Evolutionary conservation across 2,329 filamentous ascomycete species (phyloP).

Genomic region (Zalaria obscura): DNA sequence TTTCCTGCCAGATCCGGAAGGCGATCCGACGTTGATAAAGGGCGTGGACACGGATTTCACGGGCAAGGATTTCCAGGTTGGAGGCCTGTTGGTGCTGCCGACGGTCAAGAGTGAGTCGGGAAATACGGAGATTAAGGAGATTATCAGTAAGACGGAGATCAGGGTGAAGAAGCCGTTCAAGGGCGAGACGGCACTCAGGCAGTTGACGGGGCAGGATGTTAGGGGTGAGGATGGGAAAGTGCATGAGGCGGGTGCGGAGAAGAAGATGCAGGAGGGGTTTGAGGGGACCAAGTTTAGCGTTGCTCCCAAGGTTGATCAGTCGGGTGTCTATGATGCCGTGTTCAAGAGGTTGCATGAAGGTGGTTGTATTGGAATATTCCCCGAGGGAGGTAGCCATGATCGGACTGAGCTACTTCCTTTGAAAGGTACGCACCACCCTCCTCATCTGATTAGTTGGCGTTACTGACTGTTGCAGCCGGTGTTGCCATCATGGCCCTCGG

Average conservation of each 20-base stretch:
- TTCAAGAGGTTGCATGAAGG: slow-evolving; percentile 69
- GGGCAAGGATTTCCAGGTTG: slow-evolving; percentile 53
- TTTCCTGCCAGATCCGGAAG: slow-evolving; percentile 77
- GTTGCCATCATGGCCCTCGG: slow-evolving; percentile 97
- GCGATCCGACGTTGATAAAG: slow-evolving; percentile 68
- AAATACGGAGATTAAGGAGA: slow-evolving; percentile 71
- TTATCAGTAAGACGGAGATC: slow-evolving; percentile 66
- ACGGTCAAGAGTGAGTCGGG: slow-evolving; percentile 68
- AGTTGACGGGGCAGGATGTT: slow-evolving; percentile 73
- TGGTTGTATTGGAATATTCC: slow-evolving; percentile 91
- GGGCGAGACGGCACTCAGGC: slow-evolving; percentile 56
- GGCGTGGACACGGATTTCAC: slow-evolving; percentile 68
- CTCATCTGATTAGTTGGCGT: neutral
- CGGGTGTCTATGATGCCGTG: slow-evolving; percentile 82
- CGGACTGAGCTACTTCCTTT: slow-evolving; percentile 80
- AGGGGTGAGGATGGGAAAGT: slow-evolving; percentile 55
- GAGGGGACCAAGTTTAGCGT: slow-evolving; percentile 72
- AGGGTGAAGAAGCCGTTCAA: slow-evolving; percentile 80
- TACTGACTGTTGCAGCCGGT: slow-evolving; percentile 45
- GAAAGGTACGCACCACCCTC: slow-evolving; percentile 39
- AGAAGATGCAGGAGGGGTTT: slow-evolving; percentile 42
- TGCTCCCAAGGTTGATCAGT: slow-evolving; percentile 88
- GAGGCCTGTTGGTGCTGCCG: slow-evolving; percentile 77
- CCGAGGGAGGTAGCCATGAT: slow-evolving; percentile 92
- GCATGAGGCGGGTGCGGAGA: slow-evolving; percentile 39